phyloP scores from a whole-genome alignment of 352 stramenopile species.

The Phytopythium helicoides region DNA sequence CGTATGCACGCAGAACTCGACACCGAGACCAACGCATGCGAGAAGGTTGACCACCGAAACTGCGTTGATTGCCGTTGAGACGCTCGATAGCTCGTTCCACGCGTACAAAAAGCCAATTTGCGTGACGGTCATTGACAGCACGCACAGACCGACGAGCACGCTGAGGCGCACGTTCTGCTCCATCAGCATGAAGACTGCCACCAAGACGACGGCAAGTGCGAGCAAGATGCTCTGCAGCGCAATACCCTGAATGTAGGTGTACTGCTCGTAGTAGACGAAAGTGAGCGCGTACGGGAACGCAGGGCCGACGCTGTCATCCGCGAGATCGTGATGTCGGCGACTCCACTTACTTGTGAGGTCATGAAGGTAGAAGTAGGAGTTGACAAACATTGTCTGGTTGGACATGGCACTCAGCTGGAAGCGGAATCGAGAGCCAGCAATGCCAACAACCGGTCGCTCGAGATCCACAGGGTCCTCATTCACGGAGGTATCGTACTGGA shows the following conservation, averaged over 20 bases:
- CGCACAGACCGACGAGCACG: constrained; percentile 66
- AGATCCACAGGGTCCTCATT: not conserved
- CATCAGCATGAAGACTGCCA: constrained; percentile 78
- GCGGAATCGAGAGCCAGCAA: constrained; percentile 76
- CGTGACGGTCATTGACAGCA: constrained; percentile 76
- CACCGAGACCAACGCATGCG: constrained; percentile 79
- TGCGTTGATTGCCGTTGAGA: constrained; percentile 84
- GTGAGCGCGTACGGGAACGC: constrained; percentile 90
- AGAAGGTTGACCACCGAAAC: constrained; percentile 91
- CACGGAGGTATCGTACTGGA: constrained; percentile 24
- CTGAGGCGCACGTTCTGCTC: constrained; percentile 61
- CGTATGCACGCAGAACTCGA: constrained; percentile 91
- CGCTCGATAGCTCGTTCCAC: constrained; percentile 60
- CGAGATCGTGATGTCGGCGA: not conserved
- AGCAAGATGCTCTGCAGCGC: constrained; percentile 84
- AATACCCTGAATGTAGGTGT: constrained; percentile 89
- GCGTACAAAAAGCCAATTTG: constrained; percentile 80
- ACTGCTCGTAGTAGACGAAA: constrained; percentile 93
- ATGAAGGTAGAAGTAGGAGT: constrained; percentile 89
- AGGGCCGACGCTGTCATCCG: constrained; percentile 10
- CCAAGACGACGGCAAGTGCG: constrained; percentile 77
- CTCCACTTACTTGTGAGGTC: constrained; percentile 45
- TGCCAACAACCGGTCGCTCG: constrained; percentile 21
- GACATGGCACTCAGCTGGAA: constrained; percentile 86
- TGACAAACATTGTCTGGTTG: constrained; percentile 89